Conservation (phyloP, 331 rosid genomes). For the Ulmus americana region DNA sequence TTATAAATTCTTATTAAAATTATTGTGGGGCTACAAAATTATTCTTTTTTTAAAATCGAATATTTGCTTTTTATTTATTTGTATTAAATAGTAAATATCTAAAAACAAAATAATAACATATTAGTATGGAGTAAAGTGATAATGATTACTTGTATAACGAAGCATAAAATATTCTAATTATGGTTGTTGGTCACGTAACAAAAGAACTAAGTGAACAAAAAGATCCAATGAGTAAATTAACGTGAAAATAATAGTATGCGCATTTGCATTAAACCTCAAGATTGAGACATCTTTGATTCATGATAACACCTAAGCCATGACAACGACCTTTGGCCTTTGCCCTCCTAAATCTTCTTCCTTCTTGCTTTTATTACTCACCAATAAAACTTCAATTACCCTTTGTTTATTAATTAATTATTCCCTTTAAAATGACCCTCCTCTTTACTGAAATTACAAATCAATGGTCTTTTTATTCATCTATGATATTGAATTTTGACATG, state of each 20-base stretch:
- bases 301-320: slow-evolving; percentile 21
- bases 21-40: no score
- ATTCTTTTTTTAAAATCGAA: no score
- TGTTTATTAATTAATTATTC: not conserved
- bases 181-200: slow-evolving; percentile 1
- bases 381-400: not conserved
- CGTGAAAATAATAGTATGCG: not conserved
- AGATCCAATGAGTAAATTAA: not conserved
- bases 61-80: no score
- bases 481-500: no score
- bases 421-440: not conserved
- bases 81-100: no score
- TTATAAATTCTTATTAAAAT: no score
- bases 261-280: not conserved
- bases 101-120: no score
- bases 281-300: slow-evolving; percentile 4
- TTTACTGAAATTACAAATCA: slow-evolving; percentile 14
- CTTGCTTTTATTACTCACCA: slow-evolving; percentile 1
- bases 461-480: not conserved
- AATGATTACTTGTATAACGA: not conserved
- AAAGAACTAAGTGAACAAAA: not conserved
- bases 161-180: slow-evolving; percentile 6
- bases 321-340: not conserved
- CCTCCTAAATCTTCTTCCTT: slow-evolving; percentile 4
- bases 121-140: not conserved